Percentiles rank a stretch among this genome's conserved stretches.
Evolutionary conservation across 2,329 filamentous ascomycete species (phyloP).

Genomic region (Dothistroma pini): DNA sequence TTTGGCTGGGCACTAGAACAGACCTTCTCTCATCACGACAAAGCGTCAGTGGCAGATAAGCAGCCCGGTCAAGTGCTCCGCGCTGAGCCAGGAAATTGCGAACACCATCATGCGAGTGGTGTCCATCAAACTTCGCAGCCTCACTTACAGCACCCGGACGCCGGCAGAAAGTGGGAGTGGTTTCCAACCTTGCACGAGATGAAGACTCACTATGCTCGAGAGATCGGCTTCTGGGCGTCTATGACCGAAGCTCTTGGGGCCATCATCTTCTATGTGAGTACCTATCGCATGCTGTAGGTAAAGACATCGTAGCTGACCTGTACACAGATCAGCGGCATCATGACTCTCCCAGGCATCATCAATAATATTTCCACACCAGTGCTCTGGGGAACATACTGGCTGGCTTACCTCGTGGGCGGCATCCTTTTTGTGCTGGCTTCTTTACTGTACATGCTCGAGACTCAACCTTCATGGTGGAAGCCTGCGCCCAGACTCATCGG

Average conservation of each 20-base stretch:
- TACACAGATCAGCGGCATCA: slow-evolving; percentile 27
- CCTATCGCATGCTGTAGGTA: background rate
- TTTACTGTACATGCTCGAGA: slow-evolving; percentile 31
- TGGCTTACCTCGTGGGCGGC: slow-evolving; percentile 28
- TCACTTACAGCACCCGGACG: slow-evolving; percentile 10
- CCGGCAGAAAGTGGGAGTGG: slow-evolving; percentile 28
- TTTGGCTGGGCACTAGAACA: slow-evolving; percentile 63
- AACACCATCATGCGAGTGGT: slow-evolving; percentile 7
- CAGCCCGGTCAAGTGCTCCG: background rate
- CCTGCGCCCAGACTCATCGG: slow-evolving; percentile 26
- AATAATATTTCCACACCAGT: slow-evolving; percentile 15
- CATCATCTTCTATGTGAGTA: slow-evolving; percentile 24
- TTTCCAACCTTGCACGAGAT: slow-evolving; percentile 24
- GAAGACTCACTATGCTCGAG: slow-evolving; percentile 26
- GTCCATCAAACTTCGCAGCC: slow-evolving; percentile 5
- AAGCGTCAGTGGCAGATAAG: slow-evolving; percentile 12
- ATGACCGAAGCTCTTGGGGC: slow-evolving; percentile 26
- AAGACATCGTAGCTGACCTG: background rate
- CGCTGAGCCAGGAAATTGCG: slow-evolving; percentile 1
- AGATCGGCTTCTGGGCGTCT: slow-evolving; percentile 33
- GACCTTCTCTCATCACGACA: background rate
- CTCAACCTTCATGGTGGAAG: slow-evolving; percentile 30
- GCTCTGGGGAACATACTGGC: slow-evolving; percentile 25
- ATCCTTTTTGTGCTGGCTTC: slow-evolving; percentile 28
- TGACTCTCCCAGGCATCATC: slow-evolving; percentile 29